Base-by-base conservation (phyloP, 2,329 filamentous ascomycete species). In the Ceratocystis colombiana region DNA sequence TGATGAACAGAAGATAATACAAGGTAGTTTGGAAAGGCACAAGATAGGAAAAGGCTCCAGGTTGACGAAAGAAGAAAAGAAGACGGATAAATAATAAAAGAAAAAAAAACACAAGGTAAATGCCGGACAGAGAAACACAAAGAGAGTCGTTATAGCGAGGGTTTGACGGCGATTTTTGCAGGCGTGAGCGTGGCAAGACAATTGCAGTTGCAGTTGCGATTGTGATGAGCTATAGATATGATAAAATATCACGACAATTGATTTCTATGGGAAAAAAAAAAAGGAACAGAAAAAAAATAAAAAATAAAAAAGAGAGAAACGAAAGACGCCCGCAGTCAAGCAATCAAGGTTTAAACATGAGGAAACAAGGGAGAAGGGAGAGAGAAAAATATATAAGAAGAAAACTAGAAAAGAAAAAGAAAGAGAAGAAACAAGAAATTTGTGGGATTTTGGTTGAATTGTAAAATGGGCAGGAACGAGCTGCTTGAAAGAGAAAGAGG, bases 341-440 rank as follows among this genome's bases (percentile, higher is more conserved):
- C 44, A 53, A 41, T 33, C 48, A 44, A 44, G 61, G 53, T 65
- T 65, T 30, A 45, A 46, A 20, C 44, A 30, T 46, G 15, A 48
- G 33, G 44, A 63, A 55, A 64, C 44, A 30, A 33, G 46, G 33
- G 48, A 30, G 20, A 22, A 55, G 30, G 61, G 48, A 17, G 50
- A n/a, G 50, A 59, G 25, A 62, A 25, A 41, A 41, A 57, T 57
- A 20, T 20, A 64, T 28, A 62, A 30, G 30, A 20, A 66, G 41
- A 64, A 20, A 37, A 64, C 17, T 41, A 30, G 30, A 20, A 66
- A 53, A 22, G 46, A n/a, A 55, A 64, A 61, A 28, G 33, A 22
- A 66, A 57, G 33, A 45, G n/a, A 20, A 46, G 44, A 55, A 50
- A 50, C 46, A 50, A 7, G 62, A 44, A 55, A 20, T 28, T 57